These are phyloP conservation scores for Amniculicola lignicola DNA, from an alignment of 495 filamentous ascomycete genomes.

Conservation along the genomic window DNA sequence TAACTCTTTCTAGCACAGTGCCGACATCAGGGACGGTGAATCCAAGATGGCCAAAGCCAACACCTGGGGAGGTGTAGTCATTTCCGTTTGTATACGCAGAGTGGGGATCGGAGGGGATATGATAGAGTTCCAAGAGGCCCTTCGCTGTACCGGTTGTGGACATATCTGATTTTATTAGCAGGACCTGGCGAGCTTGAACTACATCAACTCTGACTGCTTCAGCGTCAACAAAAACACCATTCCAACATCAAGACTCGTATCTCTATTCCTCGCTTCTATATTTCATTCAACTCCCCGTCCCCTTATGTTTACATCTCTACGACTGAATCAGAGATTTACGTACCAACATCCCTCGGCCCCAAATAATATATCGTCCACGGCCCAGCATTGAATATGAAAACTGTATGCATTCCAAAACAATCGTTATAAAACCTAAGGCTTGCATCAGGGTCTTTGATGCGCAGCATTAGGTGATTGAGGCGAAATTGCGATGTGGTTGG, in stretches of 20 bases:
- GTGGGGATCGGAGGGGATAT: constrained; percentile 8
- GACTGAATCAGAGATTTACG: not conserved
- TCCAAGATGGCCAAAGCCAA: constrained; percentile 25
- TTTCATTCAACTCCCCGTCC: not conserved
- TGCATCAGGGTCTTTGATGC: constrained; percentile 17
- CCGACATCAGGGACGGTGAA: constrained; percentile 21
- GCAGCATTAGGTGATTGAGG: constrained; percentile 25
- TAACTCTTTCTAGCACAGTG: constrained; percentile 9
- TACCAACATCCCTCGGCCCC: constrained; percentile 18
- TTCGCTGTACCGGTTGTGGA: constrained; percentile 9
- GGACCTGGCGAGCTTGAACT: too few species aligned
- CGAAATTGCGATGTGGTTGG: constrained; percentile 18
- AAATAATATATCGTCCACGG: constrained; percentile 27
- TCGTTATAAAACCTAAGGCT: constrained; percentile 23
- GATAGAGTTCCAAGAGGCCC: constrained; percentile 23
- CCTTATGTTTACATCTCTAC: not conserved
- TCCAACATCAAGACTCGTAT: not conserved
- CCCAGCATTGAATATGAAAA: constrained; percentile 26
- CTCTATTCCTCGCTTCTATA: not conserved
- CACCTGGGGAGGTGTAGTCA: constrained; percentile 5
- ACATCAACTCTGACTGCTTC: too few species aligned
- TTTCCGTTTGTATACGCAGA: constrained; percentile 10
- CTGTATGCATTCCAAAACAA: constrained; percentile 22
- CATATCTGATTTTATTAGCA: too few species aligned
- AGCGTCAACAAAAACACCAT: too few species aligned